These are phyloP conservation scores for Agrocybe chaxingu DNA, from an alignment of 768 basidiomycete genomes.

Conservation along the genomic window DNA sequence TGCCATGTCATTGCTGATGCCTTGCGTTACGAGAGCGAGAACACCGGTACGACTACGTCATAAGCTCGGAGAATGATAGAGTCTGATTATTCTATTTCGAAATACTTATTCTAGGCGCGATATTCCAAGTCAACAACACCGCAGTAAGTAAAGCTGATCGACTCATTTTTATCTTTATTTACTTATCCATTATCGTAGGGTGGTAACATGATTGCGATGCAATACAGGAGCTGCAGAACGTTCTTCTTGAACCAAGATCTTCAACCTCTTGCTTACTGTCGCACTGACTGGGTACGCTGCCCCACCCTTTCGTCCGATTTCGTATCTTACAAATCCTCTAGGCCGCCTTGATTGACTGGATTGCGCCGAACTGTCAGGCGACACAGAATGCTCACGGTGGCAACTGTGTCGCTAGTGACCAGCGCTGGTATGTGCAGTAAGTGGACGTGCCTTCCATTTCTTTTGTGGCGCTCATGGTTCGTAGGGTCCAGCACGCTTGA, in stretches of 20 bases:
- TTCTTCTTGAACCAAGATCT: slow-evolving; percentile 49
- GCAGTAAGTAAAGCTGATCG: slow-evolving; percentile 17
- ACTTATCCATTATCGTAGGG: slow-evolving; percentile 13
- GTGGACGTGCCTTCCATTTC: slow-evolving; percentile 13
- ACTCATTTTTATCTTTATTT: not conserved
- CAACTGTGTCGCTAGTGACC: slow-evolving; percentile 42
- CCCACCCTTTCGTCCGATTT: not conserved
- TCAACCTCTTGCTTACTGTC: slow-evolving; percentile 38
- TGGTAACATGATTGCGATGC: slow-evolving; percentile 38
- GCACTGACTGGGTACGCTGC: slow-evolving; percentile 40
- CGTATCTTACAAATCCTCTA: slow-evolving; percentile 8
- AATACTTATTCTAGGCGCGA: slow-evolving; percentile 20
- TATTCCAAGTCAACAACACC: slow-evolving; percentile 27
- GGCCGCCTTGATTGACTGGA: slow-evolving; percentile 36
- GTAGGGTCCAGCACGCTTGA: no score
- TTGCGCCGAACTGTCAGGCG: slow-evolving; percentile 45
- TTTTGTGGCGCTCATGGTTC: not conserved
- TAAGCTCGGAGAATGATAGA: no score
- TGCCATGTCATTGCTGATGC: slow-evolving; percentile 49
- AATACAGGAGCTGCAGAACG: slow-evolving; percentile 38
- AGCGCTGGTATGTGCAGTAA: slow-evolving; percentile 49
- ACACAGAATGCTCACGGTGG: slow-evolving; percentile 50
- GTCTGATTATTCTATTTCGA: not conserved
- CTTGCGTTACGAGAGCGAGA: slow-evolving; percentile 42
- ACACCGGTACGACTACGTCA: slow-evolving; percentile 29